phyloP scores from a whole-genome alignment of 2,329 filamentous ascomycete species.

The Rhexocercosporidium sp. region DNA sequence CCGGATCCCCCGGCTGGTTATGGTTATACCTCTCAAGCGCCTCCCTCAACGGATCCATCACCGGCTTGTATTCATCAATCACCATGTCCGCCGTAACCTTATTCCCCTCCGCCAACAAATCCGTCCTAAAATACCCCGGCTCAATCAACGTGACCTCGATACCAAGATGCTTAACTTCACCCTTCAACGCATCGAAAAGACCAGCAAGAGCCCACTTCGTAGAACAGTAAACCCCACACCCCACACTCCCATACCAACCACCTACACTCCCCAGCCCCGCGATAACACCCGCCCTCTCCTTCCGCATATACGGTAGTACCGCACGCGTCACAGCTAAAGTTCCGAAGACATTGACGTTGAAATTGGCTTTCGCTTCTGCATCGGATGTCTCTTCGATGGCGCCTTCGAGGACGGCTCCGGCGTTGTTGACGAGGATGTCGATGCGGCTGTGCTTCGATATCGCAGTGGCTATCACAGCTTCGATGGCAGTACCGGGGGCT shows the following conservation, averaged over 20 bases:
- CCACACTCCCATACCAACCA: conserved; percentile 23
- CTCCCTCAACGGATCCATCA: conserved; percentile 29
- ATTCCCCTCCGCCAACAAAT: conserved; percentile 41
- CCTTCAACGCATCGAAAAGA: conserved; percentile 22
- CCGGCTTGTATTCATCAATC: conserved; percentile 12
- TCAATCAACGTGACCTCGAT: conserved; percentile 45
- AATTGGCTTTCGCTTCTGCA: conserved; percentile 35
- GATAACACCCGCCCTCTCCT: conserved; percentile 45
- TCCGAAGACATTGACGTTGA: conserved; percentile 61
- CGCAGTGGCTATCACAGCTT: conserved; percentile 43
- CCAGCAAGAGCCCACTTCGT: conserved; percentile 31
- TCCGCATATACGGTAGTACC: conserved; percentile 53
- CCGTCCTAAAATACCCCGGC: conserved; percentile 56
- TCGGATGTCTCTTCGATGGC: conserved; percentile 40
- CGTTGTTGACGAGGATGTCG: conserved; percentile 47
- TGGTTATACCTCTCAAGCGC: conserved; percentile 37
- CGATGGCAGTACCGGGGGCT: conserved; percentile 44
- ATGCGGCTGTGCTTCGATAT: conserved; percentile 39
- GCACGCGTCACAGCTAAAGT: conserved; percentile 54
- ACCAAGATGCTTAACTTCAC: conserved; percentile 23
- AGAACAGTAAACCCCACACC: conserved; percentile 18
- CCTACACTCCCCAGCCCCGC: conserved; percentile 29
- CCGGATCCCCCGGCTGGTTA: conserved; percentile 47
- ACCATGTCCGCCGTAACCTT: conserved; percentile 2
- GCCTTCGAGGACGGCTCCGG: conserved; percentile 37